Evolutionary conservation across 1,284 basidiomycete species (phyloP).

Genomic region (Ustilago esculenta): DNA sequence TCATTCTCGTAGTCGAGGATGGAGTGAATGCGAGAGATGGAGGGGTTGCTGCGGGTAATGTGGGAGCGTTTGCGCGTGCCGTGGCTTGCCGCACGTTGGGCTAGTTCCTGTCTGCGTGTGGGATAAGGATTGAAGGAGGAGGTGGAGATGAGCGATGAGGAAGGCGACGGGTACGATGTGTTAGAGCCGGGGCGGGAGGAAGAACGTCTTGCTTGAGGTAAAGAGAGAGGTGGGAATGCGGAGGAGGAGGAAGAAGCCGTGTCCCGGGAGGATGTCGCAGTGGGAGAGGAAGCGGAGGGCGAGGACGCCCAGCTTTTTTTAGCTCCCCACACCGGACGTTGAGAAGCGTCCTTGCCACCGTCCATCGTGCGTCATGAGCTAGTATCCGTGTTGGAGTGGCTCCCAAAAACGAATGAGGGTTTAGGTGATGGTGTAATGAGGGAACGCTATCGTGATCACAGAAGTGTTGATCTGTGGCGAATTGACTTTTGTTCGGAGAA

Average conservation of each 20-base stretch:
- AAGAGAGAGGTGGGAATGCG: constrained; percentile 32
- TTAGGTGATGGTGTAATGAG: not conserved
- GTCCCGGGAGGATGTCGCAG: constrained; percentile 13
- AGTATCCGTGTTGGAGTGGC: too few species aligned
- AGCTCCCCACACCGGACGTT: constrained; percentile 19
- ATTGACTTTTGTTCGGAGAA: constrained; percentile 6
- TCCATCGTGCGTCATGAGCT: constrained; percentile 13
- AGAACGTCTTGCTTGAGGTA: constrained; percentile 10
- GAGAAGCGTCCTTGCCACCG: not conserved
- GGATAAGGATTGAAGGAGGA: constrained; percentile 47
- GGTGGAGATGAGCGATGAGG: constrained; percentile 23
- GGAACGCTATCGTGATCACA: not conserved
- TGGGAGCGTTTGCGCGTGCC: constrained; percentile 30
- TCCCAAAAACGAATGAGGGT: too few species aligned
- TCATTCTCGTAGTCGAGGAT: constrained; percentile 18
- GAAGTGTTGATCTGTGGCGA: constrained; percentile 22
- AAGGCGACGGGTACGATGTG: not conserved
- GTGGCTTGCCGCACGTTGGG: constrained; percentile 31
- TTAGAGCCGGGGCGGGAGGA: constrained; percentile 10
- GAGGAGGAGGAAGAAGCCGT: constrained; percentile 14
- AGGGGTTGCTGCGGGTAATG: constrained; percentile 31
- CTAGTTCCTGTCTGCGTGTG: constrained; percentile 40
- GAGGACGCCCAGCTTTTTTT: constrained; percentile 22
- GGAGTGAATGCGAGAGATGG: constrained; percentile 26
- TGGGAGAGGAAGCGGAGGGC: constrained; percentile 4